Evolutionary conservation across 495 filamentous ascomycete genomes (phyloP).

Genomic region (Hypoxylon perforatum): DNA sequence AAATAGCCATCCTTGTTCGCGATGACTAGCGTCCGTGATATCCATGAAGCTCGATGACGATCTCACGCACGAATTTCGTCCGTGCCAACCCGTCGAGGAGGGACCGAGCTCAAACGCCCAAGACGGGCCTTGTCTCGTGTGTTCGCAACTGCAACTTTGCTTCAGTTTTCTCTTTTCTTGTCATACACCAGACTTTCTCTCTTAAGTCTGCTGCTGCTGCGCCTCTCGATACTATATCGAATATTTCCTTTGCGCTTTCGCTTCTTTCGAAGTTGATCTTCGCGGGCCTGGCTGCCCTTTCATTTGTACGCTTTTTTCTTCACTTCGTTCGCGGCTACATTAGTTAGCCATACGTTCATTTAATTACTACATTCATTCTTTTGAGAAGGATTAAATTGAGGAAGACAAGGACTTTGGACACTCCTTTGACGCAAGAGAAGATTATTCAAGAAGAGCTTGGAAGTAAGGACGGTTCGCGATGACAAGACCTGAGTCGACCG

Average conservation of each 20-base stretch:
- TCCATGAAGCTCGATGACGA: conserved; percentile 34
- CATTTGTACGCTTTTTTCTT: conserved; percentile 8
- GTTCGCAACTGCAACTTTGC: conserved; percentile 4
- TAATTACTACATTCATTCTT: conserved; percentile 6
- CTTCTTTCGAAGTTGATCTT: conserved; percentile 50
- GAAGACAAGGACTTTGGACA: neutral
- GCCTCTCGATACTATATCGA: conserved; percentile 10
- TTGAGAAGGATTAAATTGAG: conserved; percentile 4
- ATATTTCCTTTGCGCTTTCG: conserved; percentile 27
- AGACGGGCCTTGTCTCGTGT: neutral
- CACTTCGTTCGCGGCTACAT: conserved; percentile 7
- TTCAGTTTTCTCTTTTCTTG: conserved; percentile 10
- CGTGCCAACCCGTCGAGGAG: conserved; percentile 19
- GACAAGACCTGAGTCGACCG: conserved; percentile 29
- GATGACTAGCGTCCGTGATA: conserved; percentile 26
- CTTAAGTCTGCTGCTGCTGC: too few species aligned
- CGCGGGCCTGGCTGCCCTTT: conserved; percentile 45
- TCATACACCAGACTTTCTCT: conserved; percentile 9
- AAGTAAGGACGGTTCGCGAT: neutral
- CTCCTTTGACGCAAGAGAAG: neutral
- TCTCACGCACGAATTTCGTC: conserved; percentile 30
- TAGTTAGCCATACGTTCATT: conserved; percentile 11
- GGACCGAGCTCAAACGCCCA: neutral
- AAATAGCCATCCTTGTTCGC: conserved; percentile 29
- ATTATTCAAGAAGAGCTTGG: neutral